A percentile compares a stretch with the other conserved stretches of the same genome.
Conservation (phyloP, 1,284 basidiomycete genomes). For the Pulveroboletus sp. region DNA sequence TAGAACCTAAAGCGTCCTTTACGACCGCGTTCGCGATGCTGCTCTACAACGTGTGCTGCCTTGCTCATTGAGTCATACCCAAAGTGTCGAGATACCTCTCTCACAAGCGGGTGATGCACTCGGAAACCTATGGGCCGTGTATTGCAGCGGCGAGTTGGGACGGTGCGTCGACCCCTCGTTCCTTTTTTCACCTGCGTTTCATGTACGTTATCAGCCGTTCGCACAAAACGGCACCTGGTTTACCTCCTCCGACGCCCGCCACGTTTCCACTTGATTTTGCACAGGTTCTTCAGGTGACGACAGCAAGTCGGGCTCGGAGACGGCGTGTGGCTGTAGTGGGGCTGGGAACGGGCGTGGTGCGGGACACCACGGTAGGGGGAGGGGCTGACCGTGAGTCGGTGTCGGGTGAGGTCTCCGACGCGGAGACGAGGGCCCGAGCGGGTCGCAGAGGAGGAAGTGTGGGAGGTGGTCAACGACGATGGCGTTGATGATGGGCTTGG, state of each 20-base stretch:
- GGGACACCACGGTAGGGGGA: not conserved
- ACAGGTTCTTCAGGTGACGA: slow-evolving; percentile 70
- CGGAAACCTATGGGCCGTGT: slow-evolving; percentile 70
- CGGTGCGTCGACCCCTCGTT: slow-evolving; percentile 34
- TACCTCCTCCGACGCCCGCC: slow-evolving; percentile 58
- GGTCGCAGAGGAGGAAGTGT: slow-evolving; percentile 39
- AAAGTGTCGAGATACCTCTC: slow-evolving; percentile 66
- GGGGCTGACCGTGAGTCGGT: not conserved
- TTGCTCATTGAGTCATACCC: slow-evolving; percentile 64
- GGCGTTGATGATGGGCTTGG: slow-evolving; percentile 19
- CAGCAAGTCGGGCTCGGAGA: slow-evolving; percentile 46
- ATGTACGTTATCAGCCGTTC: slow-evolving; percentile 39
- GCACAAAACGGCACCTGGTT: slow-evolving; percentile 51
- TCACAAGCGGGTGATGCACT: slow-evolving; percentile 70
- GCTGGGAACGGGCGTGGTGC: not conserved
- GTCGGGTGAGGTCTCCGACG: slow-evolving; percentile 8
- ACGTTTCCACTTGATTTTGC: slow-evolving; percentile 64
- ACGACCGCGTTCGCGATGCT: slow-evolving; percentile 79
- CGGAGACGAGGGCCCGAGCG: slow-evolving; percentile 10
- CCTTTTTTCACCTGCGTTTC: not conserved
- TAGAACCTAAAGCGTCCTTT: slow-evolving; percentile 46
- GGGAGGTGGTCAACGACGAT: slow-evolving; percentile 48
- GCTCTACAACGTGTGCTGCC: slow-evolving; percentile 71
- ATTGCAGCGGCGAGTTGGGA: slow-evolving; percentile 67
- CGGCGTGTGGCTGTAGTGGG: slow-evolving; percentile 12